Evolutionary conservation across 768 basidiomycete genomes (phyloP).

Genomic region (Naganishia randhawae): DNA sequence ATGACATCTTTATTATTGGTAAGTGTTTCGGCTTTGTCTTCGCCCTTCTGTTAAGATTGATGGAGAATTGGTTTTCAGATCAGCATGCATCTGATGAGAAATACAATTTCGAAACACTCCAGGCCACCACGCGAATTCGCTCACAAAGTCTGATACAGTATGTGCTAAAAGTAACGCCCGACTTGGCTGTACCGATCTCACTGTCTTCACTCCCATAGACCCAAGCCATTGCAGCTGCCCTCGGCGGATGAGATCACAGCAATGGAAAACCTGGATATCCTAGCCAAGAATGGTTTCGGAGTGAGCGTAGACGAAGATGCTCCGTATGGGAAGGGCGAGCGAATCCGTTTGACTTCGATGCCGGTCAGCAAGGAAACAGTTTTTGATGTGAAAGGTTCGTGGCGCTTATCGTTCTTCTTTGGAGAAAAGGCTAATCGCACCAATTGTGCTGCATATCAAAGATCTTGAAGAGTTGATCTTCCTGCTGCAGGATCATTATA

Average conservation of each 20-base stretch:
- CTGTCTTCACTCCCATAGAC: constrained; percentile 54
- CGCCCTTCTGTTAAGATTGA: background rate
- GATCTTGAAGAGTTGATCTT: constrained; percentile 91
- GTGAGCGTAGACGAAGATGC: constrained; percentile 60
- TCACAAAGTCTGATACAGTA: constrained; percentile 80
- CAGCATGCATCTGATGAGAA: constrained; percentile 98
- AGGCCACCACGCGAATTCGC: constrained; percentile 81
- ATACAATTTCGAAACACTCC: constrained; percentile 93
- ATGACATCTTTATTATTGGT: constrained; percentile 85
- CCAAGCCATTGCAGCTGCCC: constrained; percentile 72
- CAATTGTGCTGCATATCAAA: constrained; percentile 47
- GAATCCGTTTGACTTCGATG: constrained; percentile 69
- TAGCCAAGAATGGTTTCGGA: constrained; percentile 86
- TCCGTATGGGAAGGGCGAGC: constrained; percentile 50
- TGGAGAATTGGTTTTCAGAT: constrained; percentile 53
- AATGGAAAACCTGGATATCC: constrained; percentile 75
- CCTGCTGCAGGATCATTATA: constrained; percentile 70
- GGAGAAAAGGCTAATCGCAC: constrained; percentile 21
- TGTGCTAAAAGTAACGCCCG: constrained; percentile 44
- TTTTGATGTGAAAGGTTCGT: constrained; percentile 78
- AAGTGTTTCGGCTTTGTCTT: constrained; percentile 6
- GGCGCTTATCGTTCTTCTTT: background rate
- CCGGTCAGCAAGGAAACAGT: constrained; percentile 87
- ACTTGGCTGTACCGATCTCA: background rate
- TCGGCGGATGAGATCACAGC: constrained; percentile 86